phyloP scores from a whole-genome alignment of 371 early-diverging fungal species.

The Circinella minor region DNA sequence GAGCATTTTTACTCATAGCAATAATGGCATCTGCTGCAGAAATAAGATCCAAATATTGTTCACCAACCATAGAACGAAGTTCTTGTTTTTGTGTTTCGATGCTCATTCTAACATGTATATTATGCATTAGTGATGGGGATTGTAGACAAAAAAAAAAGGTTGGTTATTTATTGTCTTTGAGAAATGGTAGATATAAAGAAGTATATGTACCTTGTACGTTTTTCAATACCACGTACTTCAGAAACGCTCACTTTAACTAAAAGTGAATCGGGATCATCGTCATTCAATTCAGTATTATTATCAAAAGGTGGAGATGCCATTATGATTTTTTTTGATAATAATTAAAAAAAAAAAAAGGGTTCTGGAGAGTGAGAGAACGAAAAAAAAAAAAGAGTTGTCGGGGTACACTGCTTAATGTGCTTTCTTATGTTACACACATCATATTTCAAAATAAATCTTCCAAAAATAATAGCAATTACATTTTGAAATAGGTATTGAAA shows the following conservation, averaged over 20 bases:
- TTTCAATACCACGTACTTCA: slow-evolving; percentile 28
- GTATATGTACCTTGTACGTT: slow-evolving; percentile 24
- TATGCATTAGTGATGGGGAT: neutral
- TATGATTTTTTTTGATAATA: neutral
- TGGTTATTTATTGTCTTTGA: no score
- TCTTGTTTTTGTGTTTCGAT: slow-evolving; percentile 83
- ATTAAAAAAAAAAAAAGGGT: no score
- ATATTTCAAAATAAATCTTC: no score
- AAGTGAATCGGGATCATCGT: slow-evolving; percentile 24
- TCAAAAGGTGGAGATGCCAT: slow-evolving; percentile 4
- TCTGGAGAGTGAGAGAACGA: neutral
- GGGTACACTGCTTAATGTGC: neutral
- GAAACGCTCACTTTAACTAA: slow-evolving; percentile 25
- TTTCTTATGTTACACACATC: no score
- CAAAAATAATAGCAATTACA: no score
- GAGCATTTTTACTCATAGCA: slow-evolving; percentile 70
- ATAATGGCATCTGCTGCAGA: slow-evolving; percentile 85
- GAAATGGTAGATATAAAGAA: neutral
- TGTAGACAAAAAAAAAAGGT: neutral
- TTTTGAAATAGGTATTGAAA: no score
- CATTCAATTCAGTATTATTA: neutral
- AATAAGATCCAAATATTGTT: slow-evolving; percentile 83
- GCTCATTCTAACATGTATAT: slow-evolving; percentile 46
- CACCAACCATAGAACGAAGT: slow-evolving; percentile 87
- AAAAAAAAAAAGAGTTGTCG: neutral